Evolutionary conservation across 345 rosid species (phyloP), one percentile per base, ranked within the genome.

Genomic region (Gossypium turneri): DNA sequence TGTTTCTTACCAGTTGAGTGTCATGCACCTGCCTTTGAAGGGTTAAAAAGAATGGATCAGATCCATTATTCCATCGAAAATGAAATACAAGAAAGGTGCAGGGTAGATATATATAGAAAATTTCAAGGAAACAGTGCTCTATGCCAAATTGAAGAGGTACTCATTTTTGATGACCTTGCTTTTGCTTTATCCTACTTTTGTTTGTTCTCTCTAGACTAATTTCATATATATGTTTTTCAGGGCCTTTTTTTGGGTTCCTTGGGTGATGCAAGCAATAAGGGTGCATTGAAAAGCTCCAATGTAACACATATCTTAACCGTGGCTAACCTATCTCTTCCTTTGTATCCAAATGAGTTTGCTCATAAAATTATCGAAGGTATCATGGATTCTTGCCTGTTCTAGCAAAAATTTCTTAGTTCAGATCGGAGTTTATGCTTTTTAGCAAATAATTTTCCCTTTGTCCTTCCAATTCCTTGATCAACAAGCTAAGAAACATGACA

Each of bases 271-370:
- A 48, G 9, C 57, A 83, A 91, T 51, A 90, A 82, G 79, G 86
- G 81, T 72, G 73, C 43, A 60, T 82, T 93, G 44, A 90, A 85
- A 83, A 82, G 81, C 74, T 83, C 73, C 22, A 92, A 92, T 57
- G 70, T 94, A 45, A 90, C 90, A 19, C 97, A 89, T 79, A 70
- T 94, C 22, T 80, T 92, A 80, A 90, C 94, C 2, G 82, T 94
- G 55, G 94, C 96, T 73, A 78, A 83, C 67, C 81, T 93, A 2
- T 34, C 89, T 43, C 12, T 79, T n/a, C 93, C 92, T 74, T 79
- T 85, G 53, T 66, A 83, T 78, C 90, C 90, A 4, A 72, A 75
- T 78, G 94, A 92, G 70, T 92, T 94, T 79, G 87, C 77, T 2
- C 90, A 92, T 70, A 90, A 89, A 82, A 76, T 83, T 76, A 77